A percentile compares a stretch with the other conserved stretches of the same genome.
phyloP scores from a whole-genome alignment of 192 early-diverging fungal genomes.

The Rhizoclosmatium globosum region DNA sequence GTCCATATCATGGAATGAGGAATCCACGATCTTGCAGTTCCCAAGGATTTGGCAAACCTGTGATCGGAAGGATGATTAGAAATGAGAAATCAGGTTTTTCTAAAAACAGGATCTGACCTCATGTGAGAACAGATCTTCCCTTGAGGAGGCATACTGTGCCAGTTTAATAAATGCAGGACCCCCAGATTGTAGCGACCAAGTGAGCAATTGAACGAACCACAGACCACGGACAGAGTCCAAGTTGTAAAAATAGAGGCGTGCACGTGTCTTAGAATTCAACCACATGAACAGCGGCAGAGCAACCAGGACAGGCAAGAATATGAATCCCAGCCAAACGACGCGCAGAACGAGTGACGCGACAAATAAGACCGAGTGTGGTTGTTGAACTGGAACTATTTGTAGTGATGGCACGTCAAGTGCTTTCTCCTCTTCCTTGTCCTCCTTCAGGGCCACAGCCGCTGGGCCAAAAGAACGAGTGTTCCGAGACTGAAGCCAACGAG shows the following conservation, averaged over 20 bases:
- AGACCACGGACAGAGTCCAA: slow-evolving; percentile 38
- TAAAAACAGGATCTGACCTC: background rate
- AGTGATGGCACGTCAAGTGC: no score
- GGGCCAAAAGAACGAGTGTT: no score
- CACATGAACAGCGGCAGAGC: slow-evolving; percentile 59
- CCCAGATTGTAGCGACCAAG: slow-evolving; percentile 80
- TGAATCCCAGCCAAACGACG: slow-evolving; percentile 51
- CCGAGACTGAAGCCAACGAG: no score
- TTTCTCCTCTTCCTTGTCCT: no score
- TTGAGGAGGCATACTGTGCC: slow-evolving; percentile 93
- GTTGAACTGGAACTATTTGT: no score
- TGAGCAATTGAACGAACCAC: slow-evolving; percentile 88
- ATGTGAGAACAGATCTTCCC: slow-evolving; percentile 73
- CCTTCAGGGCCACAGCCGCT: no score
- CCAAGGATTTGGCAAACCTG: slow-evolving; percentile 68
- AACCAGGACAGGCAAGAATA: slow-evolving; percentile 77
- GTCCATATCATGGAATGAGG: slow-evolving; percentile 82
- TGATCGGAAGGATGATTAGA: slow-evolving; percentile 71
- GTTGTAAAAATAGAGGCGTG: background rate
- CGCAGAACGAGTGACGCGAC: background rate
- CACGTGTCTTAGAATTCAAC: slow-evolving; percentile 28
- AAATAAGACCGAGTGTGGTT: background rate
- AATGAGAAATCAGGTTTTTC: slow-evolving; percentile 27
- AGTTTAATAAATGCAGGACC: slow-evolving; percentile 96
- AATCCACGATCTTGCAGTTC: slow-evolving; percentile 81